Percentiles rank a stretch among this genome's conserved stretches.
Conservation (phyloP, 495 filamentous ascomycete species). For the Aspergillus funiculosus region DNA sequence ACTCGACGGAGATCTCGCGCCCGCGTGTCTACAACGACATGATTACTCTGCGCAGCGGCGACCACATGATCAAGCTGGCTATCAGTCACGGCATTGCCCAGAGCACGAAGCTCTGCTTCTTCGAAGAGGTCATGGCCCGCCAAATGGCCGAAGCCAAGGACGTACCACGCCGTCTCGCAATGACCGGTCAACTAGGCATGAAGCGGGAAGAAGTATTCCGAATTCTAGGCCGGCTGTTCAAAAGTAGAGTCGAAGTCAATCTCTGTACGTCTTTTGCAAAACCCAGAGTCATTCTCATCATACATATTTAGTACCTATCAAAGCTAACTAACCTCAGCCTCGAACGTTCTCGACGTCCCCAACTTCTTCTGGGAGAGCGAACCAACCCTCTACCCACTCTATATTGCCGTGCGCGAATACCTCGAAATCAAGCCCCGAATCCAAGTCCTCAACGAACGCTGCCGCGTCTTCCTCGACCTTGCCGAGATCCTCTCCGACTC, state of each 20-base stretch:
- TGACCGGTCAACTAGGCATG: slow-evolving; percentile 89
- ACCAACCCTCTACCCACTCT: slow-evolving; percentile 89
- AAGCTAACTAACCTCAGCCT: slow-evolving; percentile 54
- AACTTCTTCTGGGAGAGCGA: slow-evolving; percentile 99
- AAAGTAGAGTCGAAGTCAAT: slow-evolving; percentile 93
- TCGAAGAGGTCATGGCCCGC: slow-evolving; percentile 92
- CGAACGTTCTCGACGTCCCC: slow-evolving; percentile 93
- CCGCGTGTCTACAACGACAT: slow-evolving; percentile 97
- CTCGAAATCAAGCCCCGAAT: slow-evolving; percentile 94
- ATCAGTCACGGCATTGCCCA: slow-evolving; percentile 97
- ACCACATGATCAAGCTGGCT: slow-evolving; percentile 98
- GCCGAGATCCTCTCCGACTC: slow-evolving; percentile 91
- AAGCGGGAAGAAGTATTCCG: slow-evolving; percentile 84
- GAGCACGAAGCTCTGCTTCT: slow-evolving; percentile 93
- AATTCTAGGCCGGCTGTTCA: slow-evolving; percentile 86
- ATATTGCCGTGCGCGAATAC: slow-evolving; percentile 92
- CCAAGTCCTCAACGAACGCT: slow-evolving; percentile 93
- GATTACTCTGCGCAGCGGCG: slow-evolving; percentile 90
- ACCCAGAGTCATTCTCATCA: background rate
- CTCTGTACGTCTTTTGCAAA: slow-evolving; percentile 85
- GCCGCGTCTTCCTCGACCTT: slow-evolving; percentile 92
- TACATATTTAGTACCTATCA: background rate
- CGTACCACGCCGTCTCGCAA: slow-evolving; percentile 78
- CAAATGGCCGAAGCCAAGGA: slow-evolving; percentile 92
- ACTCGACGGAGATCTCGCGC: slow-evolving; percentile 73